Evolutionary conservation across 306 rosid genomes (phyloP).

Genomic region (Prunus fruticosa): DNA sequence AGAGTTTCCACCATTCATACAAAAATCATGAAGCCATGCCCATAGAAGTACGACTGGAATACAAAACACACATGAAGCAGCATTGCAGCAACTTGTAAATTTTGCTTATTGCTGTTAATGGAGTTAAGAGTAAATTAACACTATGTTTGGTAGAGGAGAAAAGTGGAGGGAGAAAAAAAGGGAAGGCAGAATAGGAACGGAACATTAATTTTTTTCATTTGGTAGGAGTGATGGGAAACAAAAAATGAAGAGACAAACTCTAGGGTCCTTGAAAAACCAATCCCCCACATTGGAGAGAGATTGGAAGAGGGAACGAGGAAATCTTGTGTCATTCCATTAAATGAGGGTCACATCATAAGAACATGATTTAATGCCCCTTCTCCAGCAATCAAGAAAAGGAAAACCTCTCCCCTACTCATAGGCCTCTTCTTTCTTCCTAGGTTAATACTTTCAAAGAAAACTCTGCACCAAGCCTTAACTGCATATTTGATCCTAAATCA

Average conservation of each 20-base stretch:
- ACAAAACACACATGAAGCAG: neutral
- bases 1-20: neutral
- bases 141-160: neutral
- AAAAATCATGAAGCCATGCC: neutral
- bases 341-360: neutral
- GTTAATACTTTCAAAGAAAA: neutral
- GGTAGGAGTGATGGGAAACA: neutral
- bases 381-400: neutral
- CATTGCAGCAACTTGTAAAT: neutral
- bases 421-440: neutral
- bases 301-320: neutral
- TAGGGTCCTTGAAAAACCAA: neutral
- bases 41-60: neutral
- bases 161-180: neutral
- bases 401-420: neutral
- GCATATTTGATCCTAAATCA: neutral
- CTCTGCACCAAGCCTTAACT: neutral
- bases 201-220: neutral
- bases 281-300: neutral
- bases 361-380: neutral
- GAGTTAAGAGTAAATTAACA: neutral
- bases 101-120: neutral
- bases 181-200: neutral
- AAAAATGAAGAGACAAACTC: neutral
- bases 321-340: neutral